Conservation (phyloP, 148 eudicot genomes). For the Rhododendron williamsianum region DNA sequence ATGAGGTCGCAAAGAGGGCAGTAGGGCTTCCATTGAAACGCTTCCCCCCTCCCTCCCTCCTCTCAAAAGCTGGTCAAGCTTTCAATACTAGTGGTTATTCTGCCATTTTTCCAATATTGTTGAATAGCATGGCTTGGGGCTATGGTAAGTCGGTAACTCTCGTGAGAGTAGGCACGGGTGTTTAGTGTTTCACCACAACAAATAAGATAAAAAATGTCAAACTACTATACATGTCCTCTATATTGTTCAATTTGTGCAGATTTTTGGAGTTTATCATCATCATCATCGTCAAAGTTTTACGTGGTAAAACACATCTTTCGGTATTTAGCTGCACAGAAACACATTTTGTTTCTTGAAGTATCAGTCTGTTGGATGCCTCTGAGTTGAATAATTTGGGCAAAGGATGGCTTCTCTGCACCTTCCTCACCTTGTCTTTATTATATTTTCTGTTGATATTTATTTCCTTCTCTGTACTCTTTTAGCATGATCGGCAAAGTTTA, state of each 20-base stretch:
- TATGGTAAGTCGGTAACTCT: background rate
- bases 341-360: background rate
- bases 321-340: background rate
- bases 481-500: background rate
- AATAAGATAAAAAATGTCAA: background rate
- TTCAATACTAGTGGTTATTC: background rate
- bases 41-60: background rate
- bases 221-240: background rate
- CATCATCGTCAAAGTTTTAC: background rate
- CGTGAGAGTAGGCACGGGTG: background rate
- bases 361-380: background rate
- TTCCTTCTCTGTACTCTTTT: background rate
- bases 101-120: background rate
- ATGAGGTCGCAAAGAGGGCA: background rate
- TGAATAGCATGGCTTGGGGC: background rate
- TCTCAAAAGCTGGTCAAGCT: background rate
- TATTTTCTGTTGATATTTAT: background rate
- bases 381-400: background rate
- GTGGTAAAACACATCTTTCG: background rate
- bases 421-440: background rate
- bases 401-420: background rate
- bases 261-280: background rate
- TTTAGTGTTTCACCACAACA: background rate
- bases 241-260: background rate
- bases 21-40: background rate